A percentile compares a stretch with the other conserved stretches of the same genome.
Evolutionary conservation across 495 filamentous ascomycete species (phyloP).

Genomic region (Penicillium fimorum): DNA sequence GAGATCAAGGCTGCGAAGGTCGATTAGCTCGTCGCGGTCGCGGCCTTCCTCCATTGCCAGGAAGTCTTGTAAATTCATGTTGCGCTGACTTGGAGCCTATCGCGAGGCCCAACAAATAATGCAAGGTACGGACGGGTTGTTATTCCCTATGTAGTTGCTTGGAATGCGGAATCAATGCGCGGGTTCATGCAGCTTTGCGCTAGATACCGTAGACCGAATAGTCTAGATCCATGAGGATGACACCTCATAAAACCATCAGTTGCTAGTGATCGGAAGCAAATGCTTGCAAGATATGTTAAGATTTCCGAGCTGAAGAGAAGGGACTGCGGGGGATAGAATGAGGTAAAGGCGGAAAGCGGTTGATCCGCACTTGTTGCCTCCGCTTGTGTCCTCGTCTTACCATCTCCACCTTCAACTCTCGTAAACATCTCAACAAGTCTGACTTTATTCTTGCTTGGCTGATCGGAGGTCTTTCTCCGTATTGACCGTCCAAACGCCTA

Average conservation of each 20-base stretch:
- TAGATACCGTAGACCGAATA: conserved; percentile 24
- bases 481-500: conserved; percentile 9
- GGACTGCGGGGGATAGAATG: conserved; percentile 19
- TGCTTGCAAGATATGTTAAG: neutral
- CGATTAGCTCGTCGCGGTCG: conserved; percentile 44
- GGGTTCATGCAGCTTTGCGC: conserved; percentile 16
- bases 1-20: conserved; percentile 72
- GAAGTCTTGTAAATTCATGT: conserved; percentile 38
- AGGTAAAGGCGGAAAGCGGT: conserved; percentile 26
- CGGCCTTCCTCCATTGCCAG: conserved; percentile 33
- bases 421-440: neutral
- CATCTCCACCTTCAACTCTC: conserved; percentile 8
- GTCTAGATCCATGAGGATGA: conserved; percentile 24
- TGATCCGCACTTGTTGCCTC: conserved; percentile 23
- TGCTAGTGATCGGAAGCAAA: neutral
- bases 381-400: conserved; percentile 10
- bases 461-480: conserved; percentile 6
- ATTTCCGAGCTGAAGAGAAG: neutral
- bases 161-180: conserved; percentile 14
- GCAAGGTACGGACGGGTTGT: neutral
- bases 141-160: conserved; percentile 7
- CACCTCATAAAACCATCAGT: conserved; percentile 6
- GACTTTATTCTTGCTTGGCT: conserved; percentile 6
- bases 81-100: neutral
- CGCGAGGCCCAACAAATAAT: neutral